Conservation (phyloP, 768 basidiomycete species). For the Amanita pallidorosea region DNA sequence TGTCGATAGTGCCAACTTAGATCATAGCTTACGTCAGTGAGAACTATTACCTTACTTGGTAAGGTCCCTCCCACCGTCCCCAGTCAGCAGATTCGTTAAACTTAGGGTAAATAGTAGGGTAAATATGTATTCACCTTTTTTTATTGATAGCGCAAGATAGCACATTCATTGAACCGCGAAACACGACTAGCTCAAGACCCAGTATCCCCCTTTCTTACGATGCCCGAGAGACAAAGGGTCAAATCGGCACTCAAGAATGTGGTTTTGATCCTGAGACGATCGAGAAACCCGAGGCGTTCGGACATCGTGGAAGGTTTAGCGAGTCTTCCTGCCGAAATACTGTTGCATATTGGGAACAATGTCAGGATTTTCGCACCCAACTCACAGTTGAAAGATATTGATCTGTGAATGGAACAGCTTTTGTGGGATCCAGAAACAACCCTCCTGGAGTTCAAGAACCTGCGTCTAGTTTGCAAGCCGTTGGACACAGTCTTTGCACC, state of each 20-base stretch:
- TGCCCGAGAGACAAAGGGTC: not conserved
- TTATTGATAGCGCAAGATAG: not conserved
- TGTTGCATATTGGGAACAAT: not conserved
- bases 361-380: not conserved
- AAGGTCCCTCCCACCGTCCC: too few species aligned
- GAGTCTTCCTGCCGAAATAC: not conserved
- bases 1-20: too few species aligned
- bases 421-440: not conserved
- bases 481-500: constrained; percentile 1
- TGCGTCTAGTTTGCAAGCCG: constrained; percentile 3
- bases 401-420: not conserved
- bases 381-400: not conserved
- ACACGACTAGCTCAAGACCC: not conserved
- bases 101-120: not conserved
- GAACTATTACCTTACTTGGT: too few species aligned
- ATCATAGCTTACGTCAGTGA: too few species aligned
- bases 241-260: not conserved
- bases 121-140: not conserved
- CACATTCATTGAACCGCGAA: too few species aligned
- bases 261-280: not conserved
- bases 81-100: too few species aligned
- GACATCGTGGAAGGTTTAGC: not conserved
- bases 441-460: not conserved
- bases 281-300: not conserved
- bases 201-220: not conserved